phyloP scores from a whole-genome alignment of 306 rosid genomes.

The Quercus variabilis region DNA sequence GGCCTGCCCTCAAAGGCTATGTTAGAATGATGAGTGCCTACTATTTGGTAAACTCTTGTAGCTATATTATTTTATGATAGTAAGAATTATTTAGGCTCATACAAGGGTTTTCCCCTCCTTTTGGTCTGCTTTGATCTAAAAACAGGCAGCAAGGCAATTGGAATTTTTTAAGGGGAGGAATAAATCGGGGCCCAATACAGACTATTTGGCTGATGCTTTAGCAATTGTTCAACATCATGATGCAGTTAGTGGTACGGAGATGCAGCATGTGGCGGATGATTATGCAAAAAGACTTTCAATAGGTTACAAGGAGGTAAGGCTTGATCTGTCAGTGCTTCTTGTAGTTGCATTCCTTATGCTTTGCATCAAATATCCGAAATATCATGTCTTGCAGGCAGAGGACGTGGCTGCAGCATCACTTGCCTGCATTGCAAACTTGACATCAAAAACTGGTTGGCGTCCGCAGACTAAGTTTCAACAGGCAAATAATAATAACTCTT shows the following conservation, averaged over 20 bases:
- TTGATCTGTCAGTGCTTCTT: background rate
- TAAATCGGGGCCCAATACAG: constrained; percentile 59
- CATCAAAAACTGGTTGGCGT: constrained; percentile 24
- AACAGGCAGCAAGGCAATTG: constrained; percentile 78
- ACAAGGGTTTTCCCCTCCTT: background rate
- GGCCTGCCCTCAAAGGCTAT: constrained; percentile 76
- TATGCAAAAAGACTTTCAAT: constrained; percentile 63
- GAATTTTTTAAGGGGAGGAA: constrained; percentile 68
- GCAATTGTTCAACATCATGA: constrained; percentile 91
- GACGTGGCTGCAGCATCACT: constrained; percentile 43
- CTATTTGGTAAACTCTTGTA: constrained; percentile 47
- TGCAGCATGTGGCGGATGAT: constrained; percentile 83
- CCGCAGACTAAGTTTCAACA: constrained; percentile 44
- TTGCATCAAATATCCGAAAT: background rate
- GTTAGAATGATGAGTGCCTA: constrained; percentile 66
- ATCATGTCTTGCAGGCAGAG: constrained; percentile 36
- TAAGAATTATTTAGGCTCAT: background rate
- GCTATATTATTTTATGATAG: background rate
- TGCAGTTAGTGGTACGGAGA: constrained; percentile 69
- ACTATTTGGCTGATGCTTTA: constrained; percentile 76
- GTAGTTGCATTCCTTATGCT: background rate
- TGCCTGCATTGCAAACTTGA: constrained; percentile 32
- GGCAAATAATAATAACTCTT: constrained; percentile 23
- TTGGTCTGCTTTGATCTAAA: background rate
- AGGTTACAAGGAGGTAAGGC: constrained; percentile 44